A percentile compares a stretch with the other conserved stretches of the same genome.
Conservation (phyloP, 257 asterid species). For the Solanum phureja region DNA sequence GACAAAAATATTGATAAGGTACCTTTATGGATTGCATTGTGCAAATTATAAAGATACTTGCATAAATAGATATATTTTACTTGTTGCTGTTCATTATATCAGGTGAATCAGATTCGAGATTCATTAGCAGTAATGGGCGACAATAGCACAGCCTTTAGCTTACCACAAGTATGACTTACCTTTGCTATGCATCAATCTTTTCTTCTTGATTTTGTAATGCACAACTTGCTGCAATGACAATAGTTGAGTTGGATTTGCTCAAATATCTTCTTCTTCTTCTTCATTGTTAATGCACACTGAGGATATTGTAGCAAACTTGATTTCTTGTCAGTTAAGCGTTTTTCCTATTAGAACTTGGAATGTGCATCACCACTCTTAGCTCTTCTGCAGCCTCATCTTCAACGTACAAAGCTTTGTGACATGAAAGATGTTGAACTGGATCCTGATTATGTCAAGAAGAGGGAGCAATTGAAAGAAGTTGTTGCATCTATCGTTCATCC, state of each 20-base stretch:
- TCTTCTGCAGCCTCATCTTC: conserved; percentile 86
- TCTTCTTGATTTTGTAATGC: not conserved
- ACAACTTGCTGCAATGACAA: not conserved
- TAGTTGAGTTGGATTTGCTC: not conserved
- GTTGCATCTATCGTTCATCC: conserved; percentile 81
- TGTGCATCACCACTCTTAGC: conserved; percentile 5
- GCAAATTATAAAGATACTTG: not conserved
- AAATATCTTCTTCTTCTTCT: not conserved
- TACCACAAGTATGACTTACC: conserved; percentile 63
- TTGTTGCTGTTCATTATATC: conserved; percentile 4
- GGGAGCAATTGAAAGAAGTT: conserved; percentile 66
- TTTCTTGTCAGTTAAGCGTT: not conserved
- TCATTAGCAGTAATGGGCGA: conserved; percentile 94
- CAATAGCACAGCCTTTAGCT: conserved; percentile 93
- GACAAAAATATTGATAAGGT: conserved; percentile 86
- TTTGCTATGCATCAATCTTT: not conserved
- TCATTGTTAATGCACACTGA: not conserved
- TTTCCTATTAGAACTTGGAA: not conserved
- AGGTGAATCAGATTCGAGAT: conserved; percentile 96
- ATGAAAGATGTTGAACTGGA: conserved; percentile 84
- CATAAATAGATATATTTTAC: not conserved
- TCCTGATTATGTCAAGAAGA: conserved; percentile 62
- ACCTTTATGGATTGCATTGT: not conserved
- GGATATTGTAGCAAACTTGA: not conserved
- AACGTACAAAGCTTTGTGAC: conserved; percentile 91